phyloP scores from a whole-genome alignment of 2,329 filamentous ascomycete species.

The Cytospora paraplurivora region DNA sequence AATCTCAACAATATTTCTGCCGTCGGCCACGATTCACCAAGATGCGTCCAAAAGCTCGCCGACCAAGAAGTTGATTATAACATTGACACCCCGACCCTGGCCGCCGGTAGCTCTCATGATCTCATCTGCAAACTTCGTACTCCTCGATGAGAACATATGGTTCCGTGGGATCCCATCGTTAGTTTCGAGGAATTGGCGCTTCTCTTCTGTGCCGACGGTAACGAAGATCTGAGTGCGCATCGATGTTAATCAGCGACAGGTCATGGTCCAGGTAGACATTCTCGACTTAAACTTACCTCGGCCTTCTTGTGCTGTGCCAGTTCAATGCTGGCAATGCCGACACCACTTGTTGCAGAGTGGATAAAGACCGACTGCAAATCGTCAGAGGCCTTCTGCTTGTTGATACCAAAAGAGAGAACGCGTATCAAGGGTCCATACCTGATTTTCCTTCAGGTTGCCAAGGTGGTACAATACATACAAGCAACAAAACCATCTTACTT shows the following conservation, averaged over 20 bases:
- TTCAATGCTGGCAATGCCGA: too few species aligned
- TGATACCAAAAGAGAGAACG: too few species aligned
- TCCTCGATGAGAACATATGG: constrained; percentile 39
- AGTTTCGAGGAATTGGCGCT: constrained; percentile 33
- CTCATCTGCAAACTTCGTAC: constrained; percentile 35
- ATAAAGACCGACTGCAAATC: too few species aligned
- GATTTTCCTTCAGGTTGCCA: too few species aligned
- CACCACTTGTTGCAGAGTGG: too few species aligned
- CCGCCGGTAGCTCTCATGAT: constrained; percentile 34
- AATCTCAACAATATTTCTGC: constrained; percentile 39
- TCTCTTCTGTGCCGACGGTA: constrained; percentile 38
- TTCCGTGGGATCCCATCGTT: constrained; percentile 35
- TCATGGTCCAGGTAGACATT: too few species aligned
- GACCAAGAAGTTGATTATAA: constrained; percentile 35
- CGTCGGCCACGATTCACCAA: constrained; percentile 37
- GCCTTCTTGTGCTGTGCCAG: too few species aligned
- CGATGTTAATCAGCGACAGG: constrained; percentile 8
- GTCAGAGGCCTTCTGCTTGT: too few species aligned
- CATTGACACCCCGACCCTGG: constrained; percentile 37
- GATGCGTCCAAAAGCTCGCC: constrained; percentile 36
- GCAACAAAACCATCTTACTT: not conserved
- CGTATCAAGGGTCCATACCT: too few species aligned
- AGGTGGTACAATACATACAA: constrained; percentile 33
- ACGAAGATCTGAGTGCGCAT: constrained; percentile 32
- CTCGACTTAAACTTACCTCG: too few species aligned